Evolutionary conservation across 306 rosid genomes (phyloP).

Genomic region (Senna tora): DNA sequence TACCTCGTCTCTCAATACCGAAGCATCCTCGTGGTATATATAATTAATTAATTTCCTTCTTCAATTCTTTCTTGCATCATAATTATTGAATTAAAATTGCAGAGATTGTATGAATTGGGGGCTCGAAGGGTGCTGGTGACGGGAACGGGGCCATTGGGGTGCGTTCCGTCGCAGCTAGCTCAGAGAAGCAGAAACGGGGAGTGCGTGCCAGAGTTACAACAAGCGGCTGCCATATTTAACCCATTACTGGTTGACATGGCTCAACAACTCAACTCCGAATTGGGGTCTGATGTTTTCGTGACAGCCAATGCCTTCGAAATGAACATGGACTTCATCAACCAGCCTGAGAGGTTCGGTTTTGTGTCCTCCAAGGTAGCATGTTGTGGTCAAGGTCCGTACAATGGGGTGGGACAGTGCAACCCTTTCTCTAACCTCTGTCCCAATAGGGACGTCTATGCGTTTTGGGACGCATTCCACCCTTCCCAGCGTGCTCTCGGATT

Average conservation of each 20-base stretch:
- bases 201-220: constrained; percentile 48
- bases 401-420: constrained; percentile 59
- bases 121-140: constrained; percentile 63
- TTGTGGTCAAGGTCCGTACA: constrained; percentile 76
- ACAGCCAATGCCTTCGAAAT: constrained; percentile 53
- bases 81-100: too few relatives aligned
- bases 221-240: constrained; percentile 50
- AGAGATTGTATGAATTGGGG: constrained; percentile 54
- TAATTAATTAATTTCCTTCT: too few relatives aligned
- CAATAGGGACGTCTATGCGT: constrained; percentile 45
- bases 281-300: constrained; percentile 47
- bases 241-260: constrained; percentile 38
- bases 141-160: constrained; percentile 60
- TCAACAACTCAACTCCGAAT: constrained; percentile 43
- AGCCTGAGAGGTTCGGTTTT: constrained; percentile 58
- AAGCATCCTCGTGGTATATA: too few relatives aligned
- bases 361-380: constrained; percentile 65
- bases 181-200: constrained; percentile 53
- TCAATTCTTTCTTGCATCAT: too few relatives aligned
- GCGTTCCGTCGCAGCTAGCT: constrained; percentile 56
- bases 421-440: constrained; percentile 49
- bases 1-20: constrained; percentile 58
- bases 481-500: constrained; percentile 52
- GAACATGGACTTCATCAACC: constrained; percentile 52
- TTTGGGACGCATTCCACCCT: constrained; percentile 71